These are phyloP conservation scores for Stachybotrys chlorohalonatus DNA, from an alignment of 2,329 filamentous ascomycete genomes.

Conservation along the genomic window DNA sequence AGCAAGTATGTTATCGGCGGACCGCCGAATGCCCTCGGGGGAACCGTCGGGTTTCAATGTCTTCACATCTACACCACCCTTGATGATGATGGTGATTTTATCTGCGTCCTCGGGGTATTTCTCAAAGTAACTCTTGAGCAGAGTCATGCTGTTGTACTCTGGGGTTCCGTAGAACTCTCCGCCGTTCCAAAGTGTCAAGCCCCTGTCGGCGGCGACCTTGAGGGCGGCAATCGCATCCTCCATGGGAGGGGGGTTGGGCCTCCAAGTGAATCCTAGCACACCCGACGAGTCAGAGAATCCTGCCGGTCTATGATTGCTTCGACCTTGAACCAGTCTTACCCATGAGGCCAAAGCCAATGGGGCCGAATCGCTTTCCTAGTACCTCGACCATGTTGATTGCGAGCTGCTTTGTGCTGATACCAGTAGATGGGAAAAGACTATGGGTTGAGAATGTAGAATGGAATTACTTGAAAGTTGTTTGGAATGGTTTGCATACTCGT, in stretches of 20 bases:
- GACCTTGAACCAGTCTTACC: slow-evolving; percentile 19
- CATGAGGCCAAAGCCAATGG: slow-evolving; percentile 47
- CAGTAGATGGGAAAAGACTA: not conserved
- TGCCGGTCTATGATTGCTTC: too few species aligned
- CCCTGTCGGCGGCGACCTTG: slow-evolving; percentile 37
- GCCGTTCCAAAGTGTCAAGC: slow-evolving; percentile 49
- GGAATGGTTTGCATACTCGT: too few species aligned
- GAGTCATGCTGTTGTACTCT: slow-evolving; percentile 46
- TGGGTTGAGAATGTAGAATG: too few species aligned
- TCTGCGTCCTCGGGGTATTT: slow-evolving; percentile 55
- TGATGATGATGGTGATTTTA: slow-evolving; percentile 53
- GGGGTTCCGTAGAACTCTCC: slow-evolving; percentile 57
- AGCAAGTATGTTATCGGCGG: slow-evolving; percentile 46
- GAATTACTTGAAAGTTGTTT: too few species aligned
- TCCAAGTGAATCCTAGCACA: slow-evolving; percentile 34
- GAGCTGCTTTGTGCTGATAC: not conserved
- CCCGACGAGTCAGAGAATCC: not conserved
- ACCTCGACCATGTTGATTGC: slow-evolving; percentile 15
- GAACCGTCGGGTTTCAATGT: slow-evolving; percentile 37
- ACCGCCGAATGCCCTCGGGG: slow-evolving; percentile 43
- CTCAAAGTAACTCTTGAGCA: slow-evolving; percentile 54
- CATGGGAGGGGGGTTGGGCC: slow-evolving; percentile 25
- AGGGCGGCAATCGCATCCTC: slow-evolving; percentile 46
- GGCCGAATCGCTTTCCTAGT: slow-evolving; percentile 34
- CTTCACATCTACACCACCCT: slow-evolving; percentile 39